These are phyloP conservation scores for Globisporangium orthogonon DNA, from an alignment of 352 stramenopile species.

Conservation along the genomic window DNA sequence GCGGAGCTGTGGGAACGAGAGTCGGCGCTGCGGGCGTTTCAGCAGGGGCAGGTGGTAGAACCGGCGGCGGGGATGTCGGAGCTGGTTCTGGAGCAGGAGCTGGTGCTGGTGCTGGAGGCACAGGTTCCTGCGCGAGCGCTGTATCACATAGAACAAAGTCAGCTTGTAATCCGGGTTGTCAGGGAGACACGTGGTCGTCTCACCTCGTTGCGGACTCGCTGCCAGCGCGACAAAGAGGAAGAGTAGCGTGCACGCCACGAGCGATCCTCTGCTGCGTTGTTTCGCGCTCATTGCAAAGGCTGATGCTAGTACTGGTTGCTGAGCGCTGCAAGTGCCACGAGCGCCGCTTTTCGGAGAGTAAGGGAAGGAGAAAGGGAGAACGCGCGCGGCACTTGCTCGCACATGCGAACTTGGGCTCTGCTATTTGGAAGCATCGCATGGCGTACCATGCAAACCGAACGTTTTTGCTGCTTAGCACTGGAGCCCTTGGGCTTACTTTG, in stretches of 20 bases:
- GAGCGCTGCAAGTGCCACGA: no score
- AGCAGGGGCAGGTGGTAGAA: not conserved
- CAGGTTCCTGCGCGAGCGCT: constrained; percentile 8
- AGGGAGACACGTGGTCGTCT: not conserved
- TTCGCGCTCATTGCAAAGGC: no score
- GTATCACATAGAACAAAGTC: not conserved
- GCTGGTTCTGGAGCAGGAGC: not conserved
- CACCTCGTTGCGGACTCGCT: constrained; percentile 4
- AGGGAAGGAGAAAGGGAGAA: no score
- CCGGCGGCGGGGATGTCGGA: not conserved
- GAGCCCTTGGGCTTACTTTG: no score
- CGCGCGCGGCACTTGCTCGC: not conserved
- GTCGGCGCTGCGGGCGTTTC: constrained; percentile 1
- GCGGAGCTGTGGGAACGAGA: not conserved
- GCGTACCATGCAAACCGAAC: no score
- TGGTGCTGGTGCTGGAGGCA: no score
- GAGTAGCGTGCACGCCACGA: constrained; percentile 6
- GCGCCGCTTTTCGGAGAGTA: not conserved
- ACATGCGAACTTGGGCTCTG: no score
- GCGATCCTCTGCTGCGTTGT: not conserved
- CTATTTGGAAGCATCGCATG: no score
- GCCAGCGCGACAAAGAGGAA: constrained; percentile 1
- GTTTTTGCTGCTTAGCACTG: no score
- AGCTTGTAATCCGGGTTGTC: not conserved
- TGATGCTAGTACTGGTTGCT: no score